Evolutionary conservation across 2,329 filamentous ascomycete genomes (phyloP), one percentile per base, ranked within the genome.

Genomic region (Fusarium miscanthi): DNA sequence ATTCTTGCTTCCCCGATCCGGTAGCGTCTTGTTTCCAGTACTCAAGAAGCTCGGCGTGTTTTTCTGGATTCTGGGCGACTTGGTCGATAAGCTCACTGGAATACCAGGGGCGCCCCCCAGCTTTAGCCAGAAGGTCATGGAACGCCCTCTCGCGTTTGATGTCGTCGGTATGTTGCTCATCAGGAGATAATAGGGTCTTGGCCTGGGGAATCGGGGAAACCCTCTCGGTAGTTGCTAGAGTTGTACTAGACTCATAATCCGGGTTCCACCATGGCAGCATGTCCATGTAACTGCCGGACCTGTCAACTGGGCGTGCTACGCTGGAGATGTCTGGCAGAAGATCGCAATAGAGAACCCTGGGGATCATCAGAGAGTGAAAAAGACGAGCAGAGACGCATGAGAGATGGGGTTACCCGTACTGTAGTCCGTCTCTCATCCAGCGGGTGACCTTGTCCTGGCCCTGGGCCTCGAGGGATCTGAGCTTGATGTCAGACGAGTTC

Each of bases 51-150:
- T 64, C 56, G 5, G 27, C 6, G 30, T 72, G 56, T 6, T 56
- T 42, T 56, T 35, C 45, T 21, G 69, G 69, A 7, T 69, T 41
- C 21, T 19, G 57, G 21, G 65, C 63, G n/a, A 77, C 62, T 9
- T 61, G 45, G 6, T 63, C 57, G 17, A 77, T 54, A 27, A 59
- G 69, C 13, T 52, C 51, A 23, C 69, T 59, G 14, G 59, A 40
- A 38, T 76, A 77, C 69, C 72, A 76, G 11, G 75, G 73, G 6
- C 72, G 75, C 9, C 69, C 75, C n/a, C 75, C 75, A 33, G 61
- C 62, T 12, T 60, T 49, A 16, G 64, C 17, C 25, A 77, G 66
- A 25, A 61, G 41, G 25, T 57, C 52, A 23, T 69, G 51, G 21
- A 63, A 68, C 5, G 13, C 30, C 31, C n/a, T 73, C 45, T 77